Percentiles rank a stretch among this genome's conserved stretches.
phyloP scores from a whole-genome alignment of 1,139 yeast species.

The Arxiozyma slooffiae region DNA sequence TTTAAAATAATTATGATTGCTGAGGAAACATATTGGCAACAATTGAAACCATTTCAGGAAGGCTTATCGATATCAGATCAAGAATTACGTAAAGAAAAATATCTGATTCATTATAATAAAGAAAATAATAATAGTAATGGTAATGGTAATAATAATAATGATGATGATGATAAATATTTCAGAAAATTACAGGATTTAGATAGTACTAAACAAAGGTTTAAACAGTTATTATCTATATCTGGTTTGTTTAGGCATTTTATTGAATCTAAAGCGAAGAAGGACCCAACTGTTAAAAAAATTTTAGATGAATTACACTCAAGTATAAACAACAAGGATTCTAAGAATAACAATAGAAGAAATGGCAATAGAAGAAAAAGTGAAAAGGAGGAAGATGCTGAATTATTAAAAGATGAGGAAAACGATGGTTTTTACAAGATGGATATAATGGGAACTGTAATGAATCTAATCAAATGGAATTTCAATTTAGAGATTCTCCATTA shows the following conservation, averaged over 20 bases:
- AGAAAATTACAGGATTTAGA: constrained; percentile 41
- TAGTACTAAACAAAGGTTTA: constrained; percentile 72
- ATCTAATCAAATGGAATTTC: constrained; percentile 17
- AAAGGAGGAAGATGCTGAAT: constrained; percentile 86
- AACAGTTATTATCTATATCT: constrained; percentile 71
- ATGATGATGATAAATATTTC: too few relatives aligned
- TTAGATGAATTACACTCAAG: constrained; percentile 36
- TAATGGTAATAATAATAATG: too few relatives aligned
- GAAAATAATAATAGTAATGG: constrained; percentile 34
- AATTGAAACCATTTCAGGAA: constrained; percentile 25
- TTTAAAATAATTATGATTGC: constrained; percentile 10
- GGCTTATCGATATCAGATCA: constrained; percentile 19
- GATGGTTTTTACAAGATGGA: constrained; percentile 1
- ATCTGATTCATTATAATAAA: constrained; percentile 38
- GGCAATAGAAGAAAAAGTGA: constrained; percentile 57
- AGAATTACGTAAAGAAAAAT: constrained; percentile 33
- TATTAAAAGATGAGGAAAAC: constrained; percentile 63
- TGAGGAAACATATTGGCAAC: constrained; percentile 24
- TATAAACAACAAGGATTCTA: constrained; percentile 5
- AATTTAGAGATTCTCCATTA: constrained; percentile 49
- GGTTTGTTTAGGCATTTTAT: constrained; percentile 84
- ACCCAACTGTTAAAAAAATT: constrained; percentile 51
- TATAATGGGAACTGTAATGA: constrained; percentile 30
- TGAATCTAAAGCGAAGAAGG: constrained; percentile 68
- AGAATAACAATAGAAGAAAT: constrained; percentile 21